Percentiles rank a stretch among this genome's conserved stretches.
Evolutionary conservation across 345 rosid genomes (phyloP).

Genomic region (Raphanus raphanistrum): DNA sequence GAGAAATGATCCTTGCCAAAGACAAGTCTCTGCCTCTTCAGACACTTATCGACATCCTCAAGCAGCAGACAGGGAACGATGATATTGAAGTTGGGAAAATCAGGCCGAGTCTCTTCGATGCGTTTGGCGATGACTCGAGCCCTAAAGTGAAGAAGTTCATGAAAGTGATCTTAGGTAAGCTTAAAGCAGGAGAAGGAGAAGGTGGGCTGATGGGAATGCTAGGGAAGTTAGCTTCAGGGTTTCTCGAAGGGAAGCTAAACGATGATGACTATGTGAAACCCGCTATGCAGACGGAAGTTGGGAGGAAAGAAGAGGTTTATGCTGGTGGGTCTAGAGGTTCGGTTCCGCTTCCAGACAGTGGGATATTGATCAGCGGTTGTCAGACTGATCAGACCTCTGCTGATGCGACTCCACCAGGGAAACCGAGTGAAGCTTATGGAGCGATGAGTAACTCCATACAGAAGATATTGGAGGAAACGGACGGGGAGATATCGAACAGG

Average conservation of each 20-base stretch:
- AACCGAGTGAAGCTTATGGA: conserved; percentile 70
- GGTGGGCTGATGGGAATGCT: conserved; percentile 88
- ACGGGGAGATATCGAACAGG: conserved; percentile 54
- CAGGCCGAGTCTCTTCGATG: conserved; percentile 84
- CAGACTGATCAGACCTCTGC: conserved; percentile 66
- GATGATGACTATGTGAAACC: conserved; percentile 70
- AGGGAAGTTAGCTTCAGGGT: conserved; percentile 80
- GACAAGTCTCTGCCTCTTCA: conserved; percentile 74
- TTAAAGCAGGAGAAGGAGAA: conserved; percentile 47
- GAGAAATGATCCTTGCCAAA: conserved; percentile 54
- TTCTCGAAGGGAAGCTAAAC: conserved; percentile 76
- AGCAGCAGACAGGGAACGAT: conserved; percentile 90
- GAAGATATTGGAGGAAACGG: conserved; percentile 62
- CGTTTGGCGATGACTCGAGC: conserved; percentile 89
- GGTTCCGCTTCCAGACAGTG: conserved; percentile 61
- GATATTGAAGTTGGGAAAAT: conserved; percentile 91
- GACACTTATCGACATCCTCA: conserved; percentile 77
- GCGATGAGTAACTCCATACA: conserved; percentile 96
- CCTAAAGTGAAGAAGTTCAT: conserved; percentile 98
- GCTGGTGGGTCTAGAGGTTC: conserved; percentile 70
- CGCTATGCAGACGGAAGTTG: conserved; percentile 68
- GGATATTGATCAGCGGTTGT: conserved; percentile 64
- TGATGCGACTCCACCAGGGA: conserved; percentile 84
- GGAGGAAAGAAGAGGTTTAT: conserved; percentile 69
- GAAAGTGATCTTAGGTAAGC: conserved; percentile 72